Conservation (phyloP, 805 yeast species). For the Candida krabiensis region DNA sequence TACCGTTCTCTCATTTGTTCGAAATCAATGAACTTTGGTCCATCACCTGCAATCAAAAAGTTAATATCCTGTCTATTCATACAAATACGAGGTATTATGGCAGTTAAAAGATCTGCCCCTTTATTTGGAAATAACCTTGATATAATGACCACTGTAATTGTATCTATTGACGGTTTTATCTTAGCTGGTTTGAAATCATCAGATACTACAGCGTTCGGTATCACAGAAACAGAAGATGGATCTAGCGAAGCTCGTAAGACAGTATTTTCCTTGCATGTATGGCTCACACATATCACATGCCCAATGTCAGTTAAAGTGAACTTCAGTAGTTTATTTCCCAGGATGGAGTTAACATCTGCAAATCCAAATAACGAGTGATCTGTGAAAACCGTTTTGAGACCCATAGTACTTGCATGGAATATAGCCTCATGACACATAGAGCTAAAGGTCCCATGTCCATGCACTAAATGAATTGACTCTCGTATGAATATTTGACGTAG, state of each 20-base stretch:
- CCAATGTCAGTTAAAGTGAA: slow-evolving; percentile 86
- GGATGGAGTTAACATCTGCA: slow-evolving; percentile 76
- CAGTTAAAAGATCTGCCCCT: slow-evolving; percentile 87
- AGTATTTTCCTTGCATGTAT: slow-evolving; percentile 94
- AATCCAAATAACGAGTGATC: slow-evolving; percentile 97
- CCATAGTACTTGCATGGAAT: slow-evolving; percentile 92
- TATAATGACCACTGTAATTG: slow-evolving; percentile 84
- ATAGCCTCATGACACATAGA: slow-evolving; percentile 87
- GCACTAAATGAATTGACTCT: slow-evolving; percentile 85
- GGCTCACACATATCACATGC: slow-evolving; percentile 93
- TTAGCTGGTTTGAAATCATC: slow-evolving; percentile 67
- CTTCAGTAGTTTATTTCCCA: slow-evolving; percentile 83
- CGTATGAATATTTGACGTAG: slow-evolving; percentile 81
- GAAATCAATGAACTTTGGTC: slow-evolving; percentile 90
- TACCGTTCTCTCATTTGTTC: slow-evolving; percentile 93
- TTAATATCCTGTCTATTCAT: slow-evolving; percentile 57
- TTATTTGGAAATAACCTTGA: slow-evolving; percentile 93
- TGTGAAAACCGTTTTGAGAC: slow-evolving; percentile 85
- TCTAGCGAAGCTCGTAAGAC: slow-evolving; percentile 83
- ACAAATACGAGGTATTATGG: slow-evolving; percentile 84
- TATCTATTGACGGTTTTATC: slow-evolving; percentile 31
- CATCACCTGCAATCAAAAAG: slow-evolving; percentile 93
- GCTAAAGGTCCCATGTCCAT: slow-evolving; percentile 92
- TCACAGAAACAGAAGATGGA: slow-evolving; percentile 79
- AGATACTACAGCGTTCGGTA: slow-evolving; percentile 93